A percentile compares a stretch with the other conserved stretches of the same genome.
These are phyloP conservation scores for Coemansia sp. DNA, from an alignment of 192 early-diverging fungal genomes.

Conservation along the genomic window DNA sequence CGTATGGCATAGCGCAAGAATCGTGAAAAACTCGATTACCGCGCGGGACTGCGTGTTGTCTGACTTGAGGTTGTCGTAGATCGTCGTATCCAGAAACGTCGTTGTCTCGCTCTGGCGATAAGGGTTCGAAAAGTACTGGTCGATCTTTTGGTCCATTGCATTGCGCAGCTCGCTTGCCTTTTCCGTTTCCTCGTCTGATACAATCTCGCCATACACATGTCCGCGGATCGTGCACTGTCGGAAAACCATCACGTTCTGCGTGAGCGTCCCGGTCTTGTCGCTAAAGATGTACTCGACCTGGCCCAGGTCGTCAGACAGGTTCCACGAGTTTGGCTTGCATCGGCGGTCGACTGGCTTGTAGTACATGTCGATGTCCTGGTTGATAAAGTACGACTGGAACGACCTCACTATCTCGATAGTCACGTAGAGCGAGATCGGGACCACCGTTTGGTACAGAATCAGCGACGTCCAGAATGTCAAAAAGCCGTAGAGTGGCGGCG, in stretches of 20 bases:
- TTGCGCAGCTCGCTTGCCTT: constrained; percentile 22
- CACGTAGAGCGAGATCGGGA: constrained; percentile 94
- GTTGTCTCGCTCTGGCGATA: constrained; percentile 62
- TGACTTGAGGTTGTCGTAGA: constrained; percentile 63
- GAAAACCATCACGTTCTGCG: constrained; percentile 96
- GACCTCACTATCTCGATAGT: constrained; percentile 92
- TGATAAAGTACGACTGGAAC: constrained; percentile 90
- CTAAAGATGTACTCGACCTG: constrained; percentile 96
- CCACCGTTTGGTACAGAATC: constrained; percentile 93
- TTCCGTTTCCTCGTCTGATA: constrained; percentile 30
- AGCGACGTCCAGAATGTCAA: constrained; percentile 80
- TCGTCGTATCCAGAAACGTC: constrained; percentile 68
- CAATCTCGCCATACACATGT: constrained; percentile 69
- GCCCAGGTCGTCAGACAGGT: constrained; percentile 88
- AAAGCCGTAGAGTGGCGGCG: constrained; percentile 61
- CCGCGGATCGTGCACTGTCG: constrained; percentile 88
- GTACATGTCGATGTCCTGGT: constrained; percentile 88
- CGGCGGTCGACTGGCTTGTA: constrained; percentile 71
- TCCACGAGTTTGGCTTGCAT: constrained; percentile 88
- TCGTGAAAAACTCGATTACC: constrained; percentile 78
- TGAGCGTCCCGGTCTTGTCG: constrained; percentile 97
- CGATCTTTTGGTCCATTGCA: constrained; percentile 63
- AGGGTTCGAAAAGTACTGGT: constrained; percentile 59
- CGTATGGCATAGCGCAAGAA: constrained; percentile 86
- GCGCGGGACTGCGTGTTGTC: constrained; percentile 60